phyloP scores from a whole-genome alignment of 352 stramenopile species.

The Phytophthora crassamura region DNA sequence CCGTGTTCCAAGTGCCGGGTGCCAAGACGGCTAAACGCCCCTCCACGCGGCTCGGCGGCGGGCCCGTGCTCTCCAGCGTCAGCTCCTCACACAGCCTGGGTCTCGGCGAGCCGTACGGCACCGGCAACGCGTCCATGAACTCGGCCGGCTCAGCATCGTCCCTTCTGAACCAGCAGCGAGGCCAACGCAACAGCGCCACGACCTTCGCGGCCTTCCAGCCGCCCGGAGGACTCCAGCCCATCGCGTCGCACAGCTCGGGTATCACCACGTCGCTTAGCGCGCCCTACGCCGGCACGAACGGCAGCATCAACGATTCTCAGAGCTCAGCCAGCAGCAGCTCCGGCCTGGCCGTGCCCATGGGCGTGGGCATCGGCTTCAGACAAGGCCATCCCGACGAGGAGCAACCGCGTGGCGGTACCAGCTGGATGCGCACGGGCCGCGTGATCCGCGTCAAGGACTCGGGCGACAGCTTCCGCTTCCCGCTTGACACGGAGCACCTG shows the following conservation, averaged over 20 bases:
- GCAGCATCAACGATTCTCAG: conserved; percentile 31
- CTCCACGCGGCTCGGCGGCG: conserved; percentile 30
- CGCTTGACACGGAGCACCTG: conserved; percentile 67
- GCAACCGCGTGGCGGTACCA: conserved; percentile 50
- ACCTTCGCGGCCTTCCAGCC: conserved; percentile 52
- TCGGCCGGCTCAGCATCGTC: conserved; percentile 25
- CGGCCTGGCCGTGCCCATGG: conserved; percentile 33
- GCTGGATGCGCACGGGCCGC: conserved; percentile 75
- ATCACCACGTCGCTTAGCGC: conserved; percentile 20
- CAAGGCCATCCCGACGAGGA: conserved; percentile 36
- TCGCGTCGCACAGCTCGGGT: conserved; percentile 23
- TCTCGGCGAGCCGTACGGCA: conserved; percentile 26
- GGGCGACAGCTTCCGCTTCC: conserved; percentile 75
- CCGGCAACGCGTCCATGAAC: conserved; percentile 7
- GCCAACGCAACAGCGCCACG: conserved; percentile 43
- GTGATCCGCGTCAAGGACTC: conserved; percentile 79
- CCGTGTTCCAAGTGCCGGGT: conserved; percentile 72
- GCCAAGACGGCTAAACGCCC: conserved; percentile 40
- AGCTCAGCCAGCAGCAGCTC: conserved; percentile 36
- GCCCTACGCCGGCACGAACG: conserved; percentile 35
- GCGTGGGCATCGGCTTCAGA: conserved; percentile 32
- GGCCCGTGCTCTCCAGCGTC: conserved; percentile 22
- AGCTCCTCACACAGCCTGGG: conserved; percentile 22
- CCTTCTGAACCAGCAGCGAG: conserved; percentile 18
- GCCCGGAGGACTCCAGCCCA: conserved; percentile 24